phyloP scores from a whole-genome alignment of 495 filamentous ascomycete species.

The Aspergillus sclerotioniger region DNA sequence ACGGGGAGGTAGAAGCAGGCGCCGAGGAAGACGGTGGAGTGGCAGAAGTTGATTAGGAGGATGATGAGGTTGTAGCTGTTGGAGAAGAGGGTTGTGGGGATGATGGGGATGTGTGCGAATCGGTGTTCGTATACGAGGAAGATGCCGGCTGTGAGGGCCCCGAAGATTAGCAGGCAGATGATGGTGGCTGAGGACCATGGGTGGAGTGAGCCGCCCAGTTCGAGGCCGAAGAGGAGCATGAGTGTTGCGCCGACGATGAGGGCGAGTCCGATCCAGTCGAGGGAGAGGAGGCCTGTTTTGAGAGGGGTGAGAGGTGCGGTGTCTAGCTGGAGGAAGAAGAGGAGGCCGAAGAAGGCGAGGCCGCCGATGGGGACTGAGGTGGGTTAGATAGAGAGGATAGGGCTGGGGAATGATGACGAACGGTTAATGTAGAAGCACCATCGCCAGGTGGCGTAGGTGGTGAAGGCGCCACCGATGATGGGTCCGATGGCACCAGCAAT shows the following conservation, averaged over 20 bases:
- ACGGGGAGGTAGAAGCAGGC: slow-evolving; percentile 51
- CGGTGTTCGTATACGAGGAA: slow-evolving; percentile 68
- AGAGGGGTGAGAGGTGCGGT: slow-evolving; percentile 66
- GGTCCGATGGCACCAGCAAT: slow-evolving; percentile 70
- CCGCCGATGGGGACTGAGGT: slow-evolving; percentile 59
- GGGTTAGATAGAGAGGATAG: too few species aligned
- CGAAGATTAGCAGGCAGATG: slow-evolving; percentile 71
- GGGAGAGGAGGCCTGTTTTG: slow-evolving; percentile 58
- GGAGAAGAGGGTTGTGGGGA: slow-evolving; percentile 66
- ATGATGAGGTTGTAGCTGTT: slow-evolving; percentile 40
- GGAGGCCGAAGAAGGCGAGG: slow-evolving; percentile 53
- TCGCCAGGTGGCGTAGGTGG: slow-evolving; percentile 27
- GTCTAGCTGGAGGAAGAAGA: slow-evolving; percentile 59
- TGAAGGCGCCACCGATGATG: slow-evolving; percentile 71
- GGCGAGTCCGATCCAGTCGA: slow-evolving; percentile 66
- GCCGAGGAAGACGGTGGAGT: slow-evolving; percentile 46
- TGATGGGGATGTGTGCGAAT: slow-evolving; percentile 65
- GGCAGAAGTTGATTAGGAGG: slow-evolving; percentile 39
- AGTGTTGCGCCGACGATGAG: slow-evolving; percentile 61
- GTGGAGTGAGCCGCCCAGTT: slow-evolving; percentile 62
- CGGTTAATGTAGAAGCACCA: slow-evolving; percentile 56
- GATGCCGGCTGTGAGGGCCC: slow-evolving; percentile 49
- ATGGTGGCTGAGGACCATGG: slow-evolving; percentile 69
- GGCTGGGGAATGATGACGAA: slow-evolving; percentile 17
- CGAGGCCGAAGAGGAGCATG: slow-evolving; percentile 69